Evolutionary conservation across 2,329 filamentous ascomycete species (phyloP).

Genomic region (Microdochium paspali): DNA sequence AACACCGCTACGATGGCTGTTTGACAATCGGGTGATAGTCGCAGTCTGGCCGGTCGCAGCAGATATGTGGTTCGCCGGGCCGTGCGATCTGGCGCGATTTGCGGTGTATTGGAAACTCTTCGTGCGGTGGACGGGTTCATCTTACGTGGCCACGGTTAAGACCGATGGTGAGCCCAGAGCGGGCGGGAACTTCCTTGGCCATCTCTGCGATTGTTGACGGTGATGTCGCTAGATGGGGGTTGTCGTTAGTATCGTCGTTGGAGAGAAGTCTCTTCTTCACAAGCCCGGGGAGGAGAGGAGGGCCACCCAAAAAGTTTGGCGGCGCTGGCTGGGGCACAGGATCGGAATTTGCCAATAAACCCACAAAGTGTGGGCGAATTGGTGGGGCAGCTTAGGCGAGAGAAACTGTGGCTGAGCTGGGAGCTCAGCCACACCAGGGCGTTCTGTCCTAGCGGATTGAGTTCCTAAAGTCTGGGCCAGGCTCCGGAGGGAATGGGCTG

Average conservation of each 20-base stretch:
- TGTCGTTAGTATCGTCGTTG: constrained; percentile 15
- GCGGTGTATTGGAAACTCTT: not conserved
- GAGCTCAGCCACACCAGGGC: not conserved
- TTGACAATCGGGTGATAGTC: too few species aligned
- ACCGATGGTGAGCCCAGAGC: constrained; percentile 51
- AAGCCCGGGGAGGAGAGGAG: constrained; percentile 1
- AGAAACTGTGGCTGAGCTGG: not conserved
- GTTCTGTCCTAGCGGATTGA: too few species aligned
- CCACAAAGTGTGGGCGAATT: not conserved
- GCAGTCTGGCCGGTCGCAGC: too few species aligned
- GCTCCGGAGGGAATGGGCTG: not conserved
- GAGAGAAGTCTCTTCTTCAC: not conserved
- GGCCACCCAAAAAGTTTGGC: not conserved
- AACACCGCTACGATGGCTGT: not conserved
- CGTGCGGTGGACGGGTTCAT: constrained; percentile 12
- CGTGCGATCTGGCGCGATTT: too few species aligned
- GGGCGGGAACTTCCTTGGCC: constrained; percentile 50
- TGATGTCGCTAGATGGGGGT: constrained; percentile 19
- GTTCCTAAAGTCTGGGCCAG: too few species aligned
- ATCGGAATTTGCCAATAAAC: not conserved
- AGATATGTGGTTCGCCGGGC: not conserved
- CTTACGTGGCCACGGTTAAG: constrained; percentile 58
- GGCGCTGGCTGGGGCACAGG: not conserved
- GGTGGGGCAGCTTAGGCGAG: not conserved
- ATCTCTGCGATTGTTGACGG: constrained; percentile 24